Evolutionary conservation across 208 protist species (phyloP), one percentile per base, ranked within the genome.

Genomic region (Perkinsela sp.): DNA sequence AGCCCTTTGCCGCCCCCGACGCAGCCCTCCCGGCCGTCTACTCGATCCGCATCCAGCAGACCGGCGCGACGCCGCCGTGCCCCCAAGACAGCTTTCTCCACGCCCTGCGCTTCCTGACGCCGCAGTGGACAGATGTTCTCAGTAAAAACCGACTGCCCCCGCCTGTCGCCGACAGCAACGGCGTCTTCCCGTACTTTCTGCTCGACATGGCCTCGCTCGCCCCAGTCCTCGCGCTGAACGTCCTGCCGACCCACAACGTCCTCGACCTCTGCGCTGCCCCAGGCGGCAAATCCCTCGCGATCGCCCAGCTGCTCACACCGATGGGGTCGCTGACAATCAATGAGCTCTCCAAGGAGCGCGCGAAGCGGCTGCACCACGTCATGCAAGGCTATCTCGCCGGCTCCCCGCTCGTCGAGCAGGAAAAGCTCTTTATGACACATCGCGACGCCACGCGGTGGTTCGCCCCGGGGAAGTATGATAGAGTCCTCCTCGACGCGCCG

Each of bases 401-500:
- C 69, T 0, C 86, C 86, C 66, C 85, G 74, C 68, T 75, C 85
- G 0, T 77, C 75, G 48, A 78, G 80, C 68, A 70, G 22, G 22
- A 57, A 1, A 72, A 72, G 15, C 1, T 70, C 15, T 70, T 70
- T 1, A 72, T 86, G 29, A 83, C 77, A 32, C 77, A 87, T 75
- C 82, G 83, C 48, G 78, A 89, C 40, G 80, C 81, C 29, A 73
- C 78, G 70, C 85, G 76, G 48, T 90, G 80, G 78, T 76, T 83
- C 71, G 72, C 75, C 72, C 82, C 83, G 0, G 74, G 69, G 0
- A 72, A 75, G 30, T 93, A 80, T 76, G 76, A 80, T 48, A 77
- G 82, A 16, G 80, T 96, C 31, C 75, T 96, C 0, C 78, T 88
- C 57, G 91, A 96, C 68, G 88, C 89, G 32, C 89, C 88, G 29